Conservation (phyloP, 768 basidiomycete genomes). For the Pluteus cervinus region DNA sequence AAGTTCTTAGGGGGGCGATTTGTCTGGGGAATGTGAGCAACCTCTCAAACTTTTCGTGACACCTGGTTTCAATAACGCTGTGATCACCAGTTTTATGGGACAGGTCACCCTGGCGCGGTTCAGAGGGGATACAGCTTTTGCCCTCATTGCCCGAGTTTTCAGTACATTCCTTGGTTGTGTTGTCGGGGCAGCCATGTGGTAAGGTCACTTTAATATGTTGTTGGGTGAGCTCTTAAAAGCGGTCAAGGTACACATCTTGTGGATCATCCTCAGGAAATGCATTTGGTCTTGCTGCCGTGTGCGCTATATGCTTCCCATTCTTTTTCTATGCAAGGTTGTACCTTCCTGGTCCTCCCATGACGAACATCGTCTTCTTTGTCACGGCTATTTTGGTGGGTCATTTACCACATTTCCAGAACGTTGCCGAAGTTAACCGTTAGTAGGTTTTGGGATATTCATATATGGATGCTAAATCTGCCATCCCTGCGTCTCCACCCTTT, state of each 20-base stretch:
- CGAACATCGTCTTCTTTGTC: conserved; percentile 63
- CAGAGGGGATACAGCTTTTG: conserved; percentile 70
- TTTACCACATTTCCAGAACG: background rate
- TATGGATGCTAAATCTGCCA: conserved; percentile 44
- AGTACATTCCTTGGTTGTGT: conserved; percentile 64
- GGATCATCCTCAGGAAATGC: conserved; percentile 57
- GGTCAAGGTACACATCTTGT: conserved; percentile 60
- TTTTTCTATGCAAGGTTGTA: conserved; percentile 69
- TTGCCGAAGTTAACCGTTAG: background rate
- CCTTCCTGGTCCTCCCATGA: conserved; percentile 68
- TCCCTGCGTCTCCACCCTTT: conserved; percentile 47
- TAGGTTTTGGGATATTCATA: conserved; percentile 75
- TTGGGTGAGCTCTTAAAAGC: background rate
- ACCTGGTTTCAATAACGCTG: background rate
- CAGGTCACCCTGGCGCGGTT: conserved; percentile 69
- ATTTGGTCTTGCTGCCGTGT: conserved; percentile 66
- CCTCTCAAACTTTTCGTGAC: background rate
- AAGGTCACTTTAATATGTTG: conserved; percentile 12
- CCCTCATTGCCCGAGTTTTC: conserved; percentile 50
- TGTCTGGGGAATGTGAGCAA: conserved; percentile 63
- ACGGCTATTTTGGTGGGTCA: conserved; percentile 51
- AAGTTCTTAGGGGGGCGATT: conserved; percentile 47
- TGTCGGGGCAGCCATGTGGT: conserved; percentile 66
- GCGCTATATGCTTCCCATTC: conserved; percentile 65
- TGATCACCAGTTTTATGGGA: conserved; percentile 54